Evolutionary conservation across 1,139 yeast genomes (phyloP).

Genomic region (Suhomyces atakaporum): DNA sequence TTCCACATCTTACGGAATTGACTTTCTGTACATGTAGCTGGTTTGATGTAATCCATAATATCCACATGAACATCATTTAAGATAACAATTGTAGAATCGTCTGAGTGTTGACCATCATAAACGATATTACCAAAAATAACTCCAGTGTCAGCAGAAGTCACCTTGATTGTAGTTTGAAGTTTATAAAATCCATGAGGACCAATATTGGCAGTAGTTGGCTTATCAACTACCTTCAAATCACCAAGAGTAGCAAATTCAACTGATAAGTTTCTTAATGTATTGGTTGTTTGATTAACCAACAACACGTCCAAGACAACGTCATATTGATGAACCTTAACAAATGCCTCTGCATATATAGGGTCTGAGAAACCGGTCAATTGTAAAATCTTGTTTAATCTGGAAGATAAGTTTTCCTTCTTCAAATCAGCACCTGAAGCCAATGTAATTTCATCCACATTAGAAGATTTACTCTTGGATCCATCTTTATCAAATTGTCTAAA

Average conservation of each 20-base stretch:
- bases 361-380: conserved; percentile 97
- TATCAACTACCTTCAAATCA: conserved; percentile 91
- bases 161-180: conserved; percentile 86
- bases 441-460: conserved; percentile 53
- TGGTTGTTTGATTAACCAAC: conserved; percentile 90
- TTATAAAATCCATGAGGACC: conserved; percentile 97
- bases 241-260: conserved; percentile 97
- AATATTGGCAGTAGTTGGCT: conserved; percentile 88
- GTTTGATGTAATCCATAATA: conserved; percentile 96
- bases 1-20: conserved; percentile 98
- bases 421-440: conserved; percentile 47
- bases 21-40: conserved; percentile 85
- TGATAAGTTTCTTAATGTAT: conserved; percentile 85
- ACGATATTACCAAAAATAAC: conserved; percentile 94
- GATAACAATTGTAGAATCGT: conserved; percentile 86
- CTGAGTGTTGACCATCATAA: conserved; percentile 94
- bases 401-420: conserved; percentile 61
- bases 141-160: conserved; percentile 89
- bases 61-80: conserved; percentile 94
- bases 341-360: conserved; percentile 97
- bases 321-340: conserved; percentile 90
- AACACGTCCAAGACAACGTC: conserved; percentile 94
- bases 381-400: conserved; percentile 83
- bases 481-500: conserved; percentile 80
- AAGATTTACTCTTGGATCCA: conserved; percentile 23